phyloP scores from a whole-genome alignment of 2,329 filamentous ascomycete genomes.

The Sporothrix pseudoabietina region DNA sequence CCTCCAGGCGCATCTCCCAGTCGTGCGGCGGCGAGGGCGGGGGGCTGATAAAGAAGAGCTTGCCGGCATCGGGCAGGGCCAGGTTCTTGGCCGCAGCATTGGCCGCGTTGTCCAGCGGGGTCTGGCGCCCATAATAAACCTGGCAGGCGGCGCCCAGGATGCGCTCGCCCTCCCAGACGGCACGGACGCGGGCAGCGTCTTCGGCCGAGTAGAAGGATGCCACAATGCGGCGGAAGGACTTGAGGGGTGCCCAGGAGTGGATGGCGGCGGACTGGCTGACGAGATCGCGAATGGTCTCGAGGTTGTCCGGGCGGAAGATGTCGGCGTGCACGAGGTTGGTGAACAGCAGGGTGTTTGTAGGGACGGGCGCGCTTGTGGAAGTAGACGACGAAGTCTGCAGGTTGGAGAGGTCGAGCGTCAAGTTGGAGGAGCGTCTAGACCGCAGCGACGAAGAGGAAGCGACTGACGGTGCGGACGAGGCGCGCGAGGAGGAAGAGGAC shows the following conservation, averaged over 20 bases:
- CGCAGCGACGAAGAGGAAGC: slow-evolving; percentile 47
- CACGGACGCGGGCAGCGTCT: slow-evolving; percentile 69
- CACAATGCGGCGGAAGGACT: slow-evolving; percentile 80
- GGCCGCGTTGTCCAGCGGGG: slow-evolving; percentile 51
- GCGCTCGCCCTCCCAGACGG: slow-evolving; percentile 72
- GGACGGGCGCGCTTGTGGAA: slow-evolving; percentile 56
- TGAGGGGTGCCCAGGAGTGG: slow-evolving; percentile 77
- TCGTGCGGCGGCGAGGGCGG: slow-evolving; percentile 68
- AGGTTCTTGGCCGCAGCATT: slow-evolving; percentile 57
- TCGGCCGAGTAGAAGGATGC: slow-evolving; percentile 73
- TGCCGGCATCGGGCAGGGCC: slow-evolving; percentile 67
- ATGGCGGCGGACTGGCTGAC: slow-evolving; percentile 70
- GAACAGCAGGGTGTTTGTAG: slow-evolving; percentile 81
- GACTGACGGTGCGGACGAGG: slow-evolving; percentile 40
- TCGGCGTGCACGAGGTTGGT: slow-evolving; percentile 74
- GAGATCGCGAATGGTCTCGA: slow-evolving; percentile 71
- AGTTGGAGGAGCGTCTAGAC: slow-evolving; percentile 45
- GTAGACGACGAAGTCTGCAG: slow-evolving; percentile 56
- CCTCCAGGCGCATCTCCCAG: slow-evolving; percentile 69
- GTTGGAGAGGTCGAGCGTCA: slow-evolving; percentile 73
- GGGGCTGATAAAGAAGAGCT: slow-evolving; percentile 73
- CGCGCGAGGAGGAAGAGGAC: slow-evolving; percentile 9
- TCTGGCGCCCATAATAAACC: slow-evolving; percentile 69
- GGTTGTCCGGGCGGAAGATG: slow-evolving; percentile 73
- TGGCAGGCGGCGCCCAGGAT: slow-evolving; percentile 70